These are phyloP conservation scores for Harringtonia aguacate DNA, from an alignment of 2,329 filamentous ascomycete genomes.

Conservation along the genomic window DNA sequence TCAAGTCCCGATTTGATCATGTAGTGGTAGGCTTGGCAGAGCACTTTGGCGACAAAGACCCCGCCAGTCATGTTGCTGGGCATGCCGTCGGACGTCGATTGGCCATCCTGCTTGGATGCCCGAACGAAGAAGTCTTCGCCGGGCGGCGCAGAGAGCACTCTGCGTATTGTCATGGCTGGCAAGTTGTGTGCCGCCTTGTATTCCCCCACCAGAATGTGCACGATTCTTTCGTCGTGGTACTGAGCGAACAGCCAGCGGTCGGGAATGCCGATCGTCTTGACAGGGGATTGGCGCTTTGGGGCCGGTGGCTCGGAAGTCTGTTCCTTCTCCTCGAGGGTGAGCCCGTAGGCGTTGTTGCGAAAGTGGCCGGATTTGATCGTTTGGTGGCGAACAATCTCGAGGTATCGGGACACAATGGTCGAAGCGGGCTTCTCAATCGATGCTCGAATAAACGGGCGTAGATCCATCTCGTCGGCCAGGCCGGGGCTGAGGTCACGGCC, in stretches of 20 bases:
- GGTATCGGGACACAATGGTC: neutral
- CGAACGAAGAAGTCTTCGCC: constrained; percentile 6
- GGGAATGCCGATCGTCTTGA: neutral
- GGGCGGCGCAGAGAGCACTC: constrained; percentile 1
- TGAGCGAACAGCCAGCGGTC: constrained; percentile 3
- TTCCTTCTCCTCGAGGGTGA: neutral
- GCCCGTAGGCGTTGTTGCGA: neutral
- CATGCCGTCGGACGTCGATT: neutral
- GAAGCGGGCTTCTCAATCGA: constrained; percentile 3
- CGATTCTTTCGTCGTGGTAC: neutral
- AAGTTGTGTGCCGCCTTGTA: constrained; percentile 5
- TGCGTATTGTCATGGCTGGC: neutral
- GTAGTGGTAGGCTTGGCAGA: constrained; percentile 7
- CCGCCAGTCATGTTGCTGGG: neutral
- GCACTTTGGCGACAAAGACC: constrained; percentile 1
- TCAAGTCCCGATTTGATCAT: constrained; percentile 6
- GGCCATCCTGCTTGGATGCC: neutral
- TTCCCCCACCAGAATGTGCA: constrained; percentile 4
- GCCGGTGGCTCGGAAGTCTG: neutral
- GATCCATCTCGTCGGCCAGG: neutral
- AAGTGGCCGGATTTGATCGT: neutral
- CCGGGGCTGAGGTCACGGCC: neutral
- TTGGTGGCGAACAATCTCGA: neutral
- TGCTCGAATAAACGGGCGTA: neutral
- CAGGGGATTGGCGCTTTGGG: neutral